These are phyloP conservation scores for Monosporascus sp. DNA, from an alignment of 2,329 filamentous ascomycete genomes.

Conservation along the genomic window DNA sequence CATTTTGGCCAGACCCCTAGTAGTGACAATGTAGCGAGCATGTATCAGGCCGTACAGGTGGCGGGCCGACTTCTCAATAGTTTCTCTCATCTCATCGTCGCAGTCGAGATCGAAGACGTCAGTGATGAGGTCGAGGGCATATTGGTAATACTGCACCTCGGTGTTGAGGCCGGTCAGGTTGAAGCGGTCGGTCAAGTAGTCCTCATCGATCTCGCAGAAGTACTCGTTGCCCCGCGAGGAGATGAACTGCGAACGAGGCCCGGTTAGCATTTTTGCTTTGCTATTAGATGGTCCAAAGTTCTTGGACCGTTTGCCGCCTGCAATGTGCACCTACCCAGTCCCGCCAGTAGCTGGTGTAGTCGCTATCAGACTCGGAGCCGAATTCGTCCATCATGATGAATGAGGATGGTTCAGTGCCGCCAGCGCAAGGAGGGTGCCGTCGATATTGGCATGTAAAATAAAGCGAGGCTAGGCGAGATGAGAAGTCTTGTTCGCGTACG, in stretches of 20 bases:
- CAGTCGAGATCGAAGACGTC: conserved; percentile 98
- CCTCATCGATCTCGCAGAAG: conserved; percentile 99
- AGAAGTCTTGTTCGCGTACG: too few relatives aligned
- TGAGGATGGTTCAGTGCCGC: not conserved
- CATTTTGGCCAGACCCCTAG: conserved; percentile 91
- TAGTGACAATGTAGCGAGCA: conserved; percentile 94
- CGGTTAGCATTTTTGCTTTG: conserved; percentile 15
- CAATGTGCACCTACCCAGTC: conserved; percentile 76
- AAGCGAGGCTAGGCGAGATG: too few relatives aligned
- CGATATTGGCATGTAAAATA: too few relatives aligned
- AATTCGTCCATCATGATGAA: conserved; percentile 80
- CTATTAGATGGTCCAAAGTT: not conserved
- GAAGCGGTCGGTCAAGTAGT: conserved; percentile 96
- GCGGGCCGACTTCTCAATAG: conserved; percentile 93
- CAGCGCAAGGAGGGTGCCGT: too few relatives aligned
- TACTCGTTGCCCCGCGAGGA: conserved; percentile 97
- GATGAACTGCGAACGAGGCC: conserved; percentile 69
- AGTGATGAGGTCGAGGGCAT: conserved; percentile 93
- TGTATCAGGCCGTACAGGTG: conserved; percentile 96
- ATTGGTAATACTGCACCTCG: conserved; percentile 98
- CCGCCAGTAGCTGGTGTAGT: conserved; percentile 98
- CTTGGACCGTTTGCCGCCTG: too few relatives aligned
- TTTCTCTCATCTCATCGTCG: conserved; percentile 96
- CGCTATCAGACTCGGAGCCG: conserved; percentile 94
- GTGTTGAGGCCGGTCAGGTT: conserved; percentile 96